Conservation (phyloP, 768 basidiomycete genomes). For the Naganishia antarctica region DNA sequence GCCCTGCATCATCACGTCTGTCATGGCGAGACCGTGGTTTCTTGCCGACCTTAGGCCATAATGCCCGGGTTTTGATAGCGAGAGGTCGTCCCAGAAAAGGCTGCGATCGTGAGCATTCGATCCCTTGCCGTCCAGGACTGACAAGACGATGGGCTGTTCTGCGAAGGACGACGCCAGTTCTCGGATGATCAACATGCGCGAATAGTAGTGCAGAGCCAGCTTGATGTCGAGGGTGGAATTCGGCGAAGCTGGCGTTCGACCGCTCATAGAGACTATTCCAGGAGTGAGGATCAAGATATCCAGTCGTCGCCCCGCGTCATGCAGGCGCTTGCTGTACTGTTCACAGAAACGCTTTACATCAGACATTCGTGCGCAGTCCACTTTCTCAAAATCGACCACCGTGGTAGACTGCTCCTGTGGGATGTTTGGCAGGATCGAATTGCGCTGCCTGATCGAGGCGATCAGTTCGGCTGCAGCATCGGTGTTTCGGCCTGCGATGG, state of each 20-base stretch:
- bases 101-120: background rate
- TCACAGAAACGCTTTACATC: constrained; percentile 29
- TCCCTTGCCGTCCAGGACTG: constrained; percentile 25
- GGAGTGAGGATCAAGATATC: constrained; percentile 25
- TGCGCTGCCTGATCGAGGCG: background rate
- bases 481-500: constrained; percentile 22
- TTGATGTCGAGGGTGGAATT: constrained; percentile 21
- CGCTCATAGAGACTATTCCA: constrained; percentile 23
- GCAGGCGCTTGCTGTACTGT: background rate
- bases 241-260: constrained; percentile 19
- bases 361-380: constrained; percentile 21
- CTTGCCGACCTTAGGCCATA: constrained; percentile 13
- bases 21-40: constrained; percentile 21
- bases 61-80: constrained; percentile 7
- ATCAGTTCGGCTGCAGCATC: background rate
- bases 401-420: background rate
- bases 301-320: background rate
- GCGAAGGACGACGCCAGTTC: constrained; percentile 12
- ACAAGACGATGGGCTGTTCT: constrained; percentile 18
- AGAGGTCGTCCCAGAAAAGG: constrained; percentile 24
- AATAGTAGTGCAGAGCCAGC: constrained; percentile 28
- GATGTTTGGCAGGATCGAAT: too few species aligned
- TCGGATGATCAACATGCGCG: constrained; percentile 27
- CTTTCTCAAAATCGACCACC: constrained; percentile 16
- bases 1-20: constrained; percentile 21